Base-by-base conservation (phyloP, 768 basidiomycete genomes). In the Mrakia hoshinonis region DNA sequence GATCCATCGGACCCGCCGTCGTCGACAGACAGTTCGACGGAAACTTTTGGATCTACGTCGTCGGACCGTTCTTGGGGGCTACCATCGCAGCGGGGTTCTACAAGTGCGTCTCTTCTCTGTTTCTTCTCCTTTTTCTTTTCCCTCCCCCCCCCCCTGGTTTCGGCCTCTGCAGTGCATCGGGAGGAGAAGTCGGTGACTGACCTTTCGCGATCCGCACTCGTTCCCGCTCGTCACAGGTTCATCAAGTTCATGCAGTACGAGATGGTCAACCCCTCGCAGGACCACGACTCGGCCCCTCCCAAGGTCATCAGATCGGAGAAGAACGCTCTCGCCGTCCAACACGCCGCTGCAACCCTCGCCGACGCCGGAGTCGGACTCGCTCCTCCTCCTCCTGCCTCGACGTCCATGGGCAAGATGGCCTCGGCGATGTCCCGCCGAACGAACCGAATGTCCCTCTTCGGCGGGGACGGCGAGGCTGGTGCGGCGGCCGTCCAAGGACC, bases 241-340 rank as follows among this genome's bases (percentile, higher is more conserved):
- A 66, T 66, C 65, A 66, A 66, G 29, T 66, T 66, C 65, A 48
- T 66, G 43, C 46, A 66, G 43, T 66, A 48, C 43, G 65, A 66
- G 65, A 66, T 43, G 48, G 65, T 66, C 18, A n/a, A 38, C 24
- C 10, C 61, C 11, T 26, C 20, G 6, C 49, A 51, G 49, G 49
- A 51, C 26, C 49, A 24, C 22, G 49, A 51, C 20, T 51, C 49
- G 49, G 49, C 49, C 26, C 2, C 49, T 51, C 49, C 49, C 26
- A 24, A 20, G 6, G 49, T 51, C 22, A 22, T 51, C 49, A 51
- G 26, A 24, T 20, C 22, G 49, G 26, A 51, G 49, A 51, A 51
- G 15, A 51, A 22, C 49, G 48, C 48, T 15, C 20, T 24, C 24
- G 48, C 48, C 48, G 48, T 24, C 48, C 5, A n/a, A n/a, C n/a